A percentile compares a stretch with the other conserved stretches of the same genome.
phyloP scores from a whole-genome alignment of 2,329 filamentous ascomycete species.

The Paraconiothyrium sp. region DNA sequence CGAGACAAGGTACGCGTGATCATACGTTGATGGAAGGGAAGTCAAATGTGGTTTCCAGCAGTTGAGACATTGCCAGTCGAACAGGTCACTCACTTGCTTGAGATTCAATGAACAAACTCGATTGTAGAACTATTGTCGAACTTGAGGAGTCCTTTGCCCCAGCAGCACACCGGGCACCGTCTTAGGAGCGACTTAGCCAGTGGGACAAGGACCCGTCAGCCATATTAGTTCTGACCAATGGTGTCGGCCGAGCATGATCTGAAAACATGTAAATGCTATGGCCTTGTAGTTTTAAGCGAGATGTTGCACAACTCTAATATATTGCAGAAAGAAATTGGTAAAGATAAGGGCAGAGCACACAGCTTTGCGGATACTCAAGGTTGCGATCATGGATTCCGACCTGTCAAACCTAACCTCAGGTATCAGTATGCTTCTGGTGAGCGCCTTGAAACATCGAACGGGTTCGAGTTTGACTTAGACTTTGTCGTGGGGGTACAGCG shows the following conservation, averaged over 20 bases:
- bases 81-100: too few relatives aligned
- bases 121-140: too few relatives aligned
- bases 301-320: slow-evolving; percentile 6
- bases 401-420: too few relatives aligned
- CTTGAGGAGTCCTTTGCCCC: too few relatives aligned
- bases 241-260: not conserved
- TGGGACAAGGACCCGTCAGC: not conserved
- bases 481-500: not conserved
- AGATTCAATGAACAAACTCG: too few relatives aligned
- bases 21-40: too few relatives aligned
- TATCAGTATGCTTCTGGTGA: not conserved
- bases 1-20: too few relatives aligned
- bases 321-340: not conserved
- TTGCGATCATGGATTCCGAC: slow-evolving; percentile 5
- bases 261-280: not conserved
- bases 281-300: slow-evolving; percentile 2
- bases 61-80: too few relatives aligned
- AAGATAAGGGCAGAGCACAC: not conserved
- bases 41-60: too few relatives aligned
- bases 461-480: not conserved
- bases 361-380: not conserved
- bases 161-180: not conserved
- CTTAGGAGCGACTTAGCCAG: not conserved
- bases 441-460: slow-evolving; percentile 8
- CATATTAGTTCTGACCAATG: not conserved